Evolutionary conservation across 2,329 filamentous ascomycete genomes (phyloP).

Genomic region (Corynespora cassiicola): DNA sequence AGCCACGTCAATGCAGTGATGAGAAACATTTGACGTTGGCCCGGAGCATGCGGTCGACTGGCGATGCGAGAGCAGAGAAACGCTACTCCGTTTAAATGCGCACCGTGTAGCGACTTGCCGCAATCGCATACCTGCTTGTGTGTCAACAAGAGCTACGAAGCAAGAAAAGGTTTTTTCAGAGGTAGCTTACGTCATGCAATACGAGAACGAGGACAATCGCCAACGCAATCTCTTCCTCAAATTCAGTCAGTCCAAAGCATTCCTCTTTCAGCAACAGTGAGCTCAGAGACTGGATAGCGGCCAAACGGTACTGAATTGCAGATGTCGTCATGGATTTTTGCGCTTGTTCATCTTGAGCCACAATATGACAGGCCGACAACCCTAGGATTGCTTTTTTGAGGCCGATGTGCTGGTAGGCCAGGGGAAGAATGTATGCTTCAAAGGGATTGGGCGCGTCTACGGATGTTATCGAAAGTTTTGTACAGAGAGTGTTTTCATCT

Average conservation of each 20-base stretch:
- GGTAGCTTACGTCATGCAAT: slow-evolving; percentile 15
- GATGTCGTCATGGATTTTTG: slow-evolving; percentile 7
- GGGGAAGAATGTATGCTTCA: slow-evolving; percentile 14
- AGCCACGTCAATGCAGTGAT: slow-evolving; percentile 19
- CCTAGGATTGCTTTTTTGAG: slow-evolving; percentile 15
- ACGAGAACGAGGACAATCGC: slow-evolving; percentile 17
- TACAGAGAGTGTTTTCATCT: slow-evolving; percentile 16
- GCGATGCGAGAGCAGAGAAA: slow-evolving; percentile 16
- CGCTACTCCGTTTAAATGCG: slow-evolving; percentile 19
- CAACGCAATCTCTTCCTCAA: slow-evolving; percentile 18
- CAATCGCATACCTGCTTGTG: slow-evolving; percentile 14
- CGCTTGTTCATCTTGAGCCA: slow-evolving; percentile 5
- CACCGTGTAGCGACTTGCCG: slow-evolving; percentile 18
- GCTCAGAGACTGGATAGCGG: slow-evolving; percentile 17
- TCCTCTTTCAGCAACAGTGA: slow-evolving; percentile 20
- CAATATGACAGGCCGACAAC: slow-evolving; percentile 17
- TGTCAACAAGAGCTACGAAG: not conserved
- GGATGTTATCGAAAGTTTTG: slow-evolving; percentile 7
- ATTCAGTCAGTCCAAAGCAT: slow-evolving; percentile 9
- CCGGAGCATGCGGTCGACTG: not conserved
- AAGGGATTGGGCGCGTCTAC: slow-evolving; percentile 12
- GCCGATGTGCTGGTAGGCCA: slow-evolving; percentile 13
- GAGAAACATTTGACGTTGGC: slow-evolving; percentile 12
- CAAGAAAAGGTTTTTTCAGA: not conserved
- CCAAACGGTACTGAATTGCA: slow-evolving; percentile 15